Conservation (phyloP, 768 basidiomycete genomes). For the Lactarius psammicola region DNA sequence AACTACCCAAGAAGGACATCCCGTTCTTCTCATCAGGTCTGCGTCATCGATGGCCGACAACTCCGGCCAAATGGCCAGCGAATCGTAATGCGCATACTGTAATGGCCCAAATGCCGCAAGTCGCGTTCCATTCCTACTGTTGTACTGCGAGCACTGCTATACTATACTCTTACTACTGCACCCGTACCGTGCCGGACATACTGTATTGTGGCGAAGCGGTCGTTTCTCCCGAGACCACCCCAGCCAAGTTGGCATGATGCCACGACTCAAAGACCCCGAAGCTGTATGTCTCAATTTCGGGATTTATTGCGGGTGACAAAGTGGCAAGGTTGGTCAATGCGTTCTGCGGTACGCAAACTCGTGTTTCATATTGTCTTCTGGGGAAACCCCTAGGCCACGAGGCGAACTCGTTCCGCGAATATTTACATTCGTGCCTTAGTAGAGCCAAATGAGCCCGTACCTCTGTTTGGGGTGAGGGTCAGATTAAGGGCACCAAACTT, state of each 20-base stretch:
- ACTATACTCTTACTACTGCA: no score
- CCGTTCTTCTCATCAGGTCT: background rate
- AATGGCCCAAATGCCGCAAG: background rate
- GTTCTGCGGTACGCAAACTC: background rate
- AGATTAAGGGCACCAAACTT: background rate
- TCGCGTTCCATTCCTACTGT: conserved; percentile 1
- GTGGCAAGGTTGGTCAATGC: background rate
- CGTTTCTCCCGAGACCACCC: no score
- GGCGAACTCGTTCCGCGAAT: background rate
- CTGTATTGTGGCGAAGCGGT: background rate
- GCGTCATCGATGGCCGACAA: background rate
- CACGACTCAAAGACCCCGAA: no score
- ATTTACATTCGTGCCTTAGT: background rate
- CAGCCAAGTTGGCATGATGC: background rate
- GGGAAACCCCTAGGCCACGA: background rate
- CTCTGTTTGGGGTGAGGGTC: background rate
- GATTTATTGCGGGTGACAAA: background rate
- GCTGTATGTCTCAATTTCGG: background rate
- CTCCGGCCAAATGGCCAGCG: background rate
- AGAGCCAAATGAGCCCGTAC: background rate
- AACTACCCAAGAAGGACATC: background rate
- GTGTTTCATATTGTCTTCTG: no score
- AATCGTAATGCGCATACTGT: no score
- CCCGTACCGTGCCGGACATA: background rate
- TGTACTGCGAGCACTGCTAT: background rate